Evolutionary conservation across 805 yeast genomes (phyloP), one percentile per base, ranked within the genome.

Genomic region (Clavispora asparagi): DNA sequence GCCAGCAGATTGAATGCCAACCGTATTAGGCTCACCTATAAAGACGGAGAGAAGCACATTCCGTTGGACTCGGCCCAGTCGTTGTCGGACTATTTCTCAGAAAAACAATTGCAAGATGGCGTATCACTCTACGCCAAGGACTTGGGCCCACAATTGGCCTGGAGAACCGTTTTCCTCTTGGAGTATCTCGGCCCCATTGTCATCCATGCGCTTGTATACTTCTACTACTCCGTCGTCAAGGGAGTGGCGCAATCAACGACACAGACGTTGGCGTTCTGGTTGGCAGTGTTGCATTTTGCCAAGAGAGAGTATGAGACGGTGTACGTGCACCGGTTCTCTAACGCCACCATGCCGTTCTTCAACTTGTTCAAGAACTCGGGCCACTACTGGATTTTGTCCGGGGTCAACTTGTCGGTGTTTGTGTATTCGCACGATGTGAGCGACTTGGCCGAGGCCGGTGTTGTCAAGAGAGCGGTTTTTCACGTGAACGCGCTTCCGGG

Each of bases 321-420:
- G 23, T 83, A 81, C 60, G 83, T 94, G 43, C 99, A 94, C 68
- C 75, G 78, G 50, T 94, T 94, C 62, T 87, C 97, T 19, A 73
- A 82, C 48, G 82, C 88, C 25, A 94, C 99, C 12, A 94, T 94
- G 99, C 99, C 99, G 4, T 58, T 86, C 38, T 78, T 81, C 63
- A 87, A 89, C 66, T 68, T 94, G 48, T 87, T 92, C 76, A 89
- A 91, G 69, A 94, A 94, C 71, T 83, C 90, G 35, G 73, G 78
- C 54, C 97, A 94, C 65, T 94, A 94, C 69, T 92, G 97, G 97
- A 64, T 87, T n/a, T 71, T 92, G 54, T 85, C 90, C 45, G 97
- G 98, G 63, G 74, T 63, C 26, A 53, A 61, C 49, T 65, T 81
- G 49, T 77, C 82, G 4, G 68, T 67, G 51, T 81, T 78, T 53